Conservation (phyloP, 83 land plant species). For the Larix sibirica region DNA sequence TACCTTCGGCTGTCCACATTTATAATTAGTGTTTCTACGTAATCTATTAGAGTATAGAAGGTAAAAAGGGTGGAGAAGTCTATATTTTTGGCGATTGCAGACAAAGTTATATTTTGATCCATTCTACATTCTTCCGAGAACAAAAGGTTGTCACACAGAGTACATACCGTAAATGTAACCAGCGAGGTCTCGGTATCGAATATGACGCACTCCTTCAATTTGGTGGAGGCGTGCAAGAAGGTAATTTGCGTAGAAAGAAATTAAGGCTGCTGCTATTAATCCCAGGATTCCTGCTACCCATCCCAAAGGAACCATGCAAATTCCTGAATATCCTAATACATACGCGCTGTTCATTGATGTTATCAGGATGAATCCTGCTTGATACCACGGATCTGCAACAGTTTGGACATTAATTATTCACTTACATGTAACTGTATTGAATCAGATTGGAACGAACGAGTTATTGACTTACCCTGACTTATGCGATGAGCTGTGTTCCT, state of each 20-base stretch:
- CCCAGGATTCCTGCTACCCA: conserved; percentile 61
- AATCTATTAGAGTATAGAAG: too few relatives aligned
- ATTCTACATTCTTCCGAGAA: too few relatives aligned
- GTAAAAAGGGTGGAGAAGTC: too few relatives aligned
- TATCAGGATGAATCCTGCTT: conserved; percentile 70
- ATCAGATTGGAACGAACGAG: neutral
- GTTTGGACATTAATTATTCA: neutral
- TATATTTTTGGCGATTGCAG: too few relatives aligned
- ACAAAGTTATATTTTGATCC: too few relatives aligned
- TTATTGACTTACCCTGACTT: neutral
- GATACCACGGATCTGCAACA: conserved; percentile 76
- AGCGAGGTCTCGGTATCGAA: conserved; percentile 86
- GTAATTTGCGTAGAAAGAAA: conserved; percentile 69
- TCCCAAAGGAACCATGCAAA: conserved; percentile 76
- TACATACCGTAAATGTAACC: conserved; percentile 64
- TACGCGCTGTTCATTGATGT: conserved; percentile 78
- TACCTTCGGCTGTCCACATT: too few relatives aligned
- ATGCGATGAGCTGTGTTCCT: conserved; percentile 2
- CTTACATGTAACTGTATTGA: too few relatives aligned
- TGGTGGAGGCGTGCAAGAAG: conserved; percentile 81
- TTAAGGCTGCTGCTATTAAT: conserved; percentile 44
- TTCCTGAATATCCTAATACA: conserved; percentile 75
- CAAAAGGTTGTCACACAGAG: too few relatives aligned
- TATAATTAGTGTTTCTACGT: too few relatives aligned
- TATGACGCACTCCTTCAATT: conserved; percentile 69